Base-by-base conservation (phyloP, 257 asterid genomes). In the Solanum medicagineum region DNA sequence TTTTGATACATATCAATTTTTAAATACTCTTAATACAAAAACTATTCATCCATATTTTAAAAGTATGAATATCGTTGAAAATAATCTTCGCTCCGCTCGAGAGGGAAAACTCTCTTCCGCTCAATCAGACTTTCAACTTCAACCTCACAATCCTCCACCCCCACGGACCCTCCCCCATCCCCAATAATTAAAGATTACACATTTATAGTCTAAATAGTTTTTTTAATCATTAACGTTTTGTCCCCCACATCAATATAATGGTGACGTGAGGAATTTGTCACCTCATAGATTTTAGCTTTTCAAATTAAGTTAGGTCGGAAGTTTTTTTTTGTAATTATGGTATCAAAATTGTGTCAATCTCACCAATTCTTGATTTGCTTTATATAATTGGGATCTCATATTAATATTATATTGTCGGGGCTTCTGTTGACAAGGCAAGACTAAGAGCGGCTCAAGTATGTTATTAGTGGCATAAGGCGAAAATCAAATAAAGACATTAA, bases 111-210 rank as follows among this genome's bases (percentile, higher is more conserved):
- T 75, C 73, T 36, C 92, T 87, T 85, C 92, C 93, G 86, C 89
- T 89, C 91, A 83, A 87, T 87, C 86, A 84, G 81, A 73, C 87
- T 79, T 62, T 86, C 82, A 75, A 83, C 90, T 71, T 80, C 91
- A 54, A 86, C 93, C 97, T 92, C 95, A 90, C 91, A 87, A 86
- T 86, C 56, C 86, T 71, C 68, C 91, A 4, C 42, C 42, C 42
- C 42, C 42, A 3, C 56, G 86, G 62, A 62, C 92, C 85, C 92
- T 84, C 68, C 68, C 92, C 40, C 40, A 3, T 0, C 5, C 86
- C n/a, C 7, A 19, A 11, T 53, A 14, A 15, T 47, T 82, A 82
- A 13, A 6, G 6, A 57, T 62, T 40, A 6, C 12, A 44, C 80
- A 51, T 83, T 63, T 16, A 19, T 54, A 51, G 26, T 51, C 12